A percentile compares a stretch with the other conserved stretches of the same genome.
These are phyloP conservation scores for Yamadazyma sp. DNA, from an alignment of 805 yeast genomes.

Conservation along the genomic window DNA sequence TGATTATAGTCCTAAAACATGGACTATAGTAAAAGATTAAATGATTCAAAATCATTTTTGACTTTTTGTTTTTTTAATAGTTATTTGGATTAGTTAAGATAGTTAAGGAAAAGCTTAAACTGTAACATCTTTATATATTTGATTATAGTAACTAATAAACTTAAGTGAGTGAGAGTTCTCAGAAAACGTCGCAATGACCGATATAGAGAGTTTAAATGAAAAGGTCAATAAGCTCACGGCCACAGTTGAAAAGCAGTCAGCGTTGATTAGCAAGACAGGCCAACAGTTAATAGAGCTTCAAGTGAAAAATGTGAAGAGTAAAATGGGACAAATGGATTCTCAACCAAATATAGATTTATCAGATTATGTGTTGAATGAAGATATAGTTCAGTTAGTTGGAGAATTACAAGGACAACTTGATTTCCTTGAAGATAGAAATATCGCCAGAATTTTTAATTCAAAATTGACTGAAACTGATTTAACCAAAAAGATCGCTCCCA, in stretches of 20 bases:
- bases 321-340: conserved; percentile 26
- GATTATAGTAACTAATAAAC: no score
- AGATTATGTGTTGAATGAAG: conserved; percentile 77
- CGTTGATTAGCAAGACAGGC: conserved; percentile 72
- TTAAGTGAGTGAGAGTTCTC: no score
- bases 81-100: no score
- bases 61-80: no score
- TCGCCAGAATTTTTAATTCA: conserved; percentile 67
- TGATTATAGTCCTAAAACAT: no score
- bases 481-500: conserved; percentile 49
- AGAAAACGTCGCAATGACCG: no score
- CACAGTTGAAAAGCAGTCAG: conserved; percentile 61
- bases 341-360: conserved; percentile 35
- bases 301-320: conserved; percentile 47
- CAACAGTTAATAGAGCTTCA: conserved; percentile 72
- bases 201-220: conserved; percentile 29
- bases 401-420: conserved; percentile 89
- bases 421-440: conserved; percentile 69
- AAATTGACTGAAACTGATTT: conserved; percentile 41
- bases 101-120: no score
- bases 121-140: no score
- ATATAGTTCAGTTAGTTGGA: conserved; percentile 79
- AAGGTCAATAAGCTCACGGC: conserved; percentile 52
- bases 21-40: no score
- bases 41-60: no score